Evolutionary conservation across 345 rosid genomes (phyloP), one percentile per base, ranked within the genome.

Genomic region (Eucalyptus sp.): DNA sequence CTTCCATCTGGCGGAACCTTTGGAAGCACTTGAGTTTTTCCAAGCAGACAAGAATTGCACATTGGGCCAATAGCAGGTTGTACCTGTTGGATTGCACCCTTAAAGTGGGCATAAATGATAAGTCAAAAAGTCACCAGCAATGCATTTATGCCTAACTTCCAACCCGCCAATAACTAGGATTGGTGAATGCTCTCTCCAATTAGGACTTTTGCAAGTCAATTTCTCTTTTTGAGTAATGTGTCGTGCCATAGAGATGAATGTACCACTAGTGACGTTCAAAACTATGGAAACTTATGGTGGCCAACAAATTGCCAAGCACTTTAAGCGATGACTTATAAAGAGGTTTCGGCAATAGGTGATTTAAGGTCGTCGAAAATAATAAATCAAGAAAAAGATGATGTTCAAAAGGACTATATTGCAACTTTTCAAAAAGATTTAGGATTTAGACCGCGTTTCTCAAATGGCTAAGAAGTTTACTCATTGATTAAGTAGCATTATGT

Each of bases 391-490:
- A 25, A 58, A 25, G 11, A 22, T 11, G n/a, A 58, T 58, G 13
- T 22, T 56, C 5, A 2, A 58, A 25, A 24, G 12, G 66, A 58
- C 6, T 50, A 13, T 50, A 4, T 50, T 13, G 51, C 51, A 50
- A 50, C 51, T 50, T 46, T 13, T 50, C 51, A 13, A 50, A 13
- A 13, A 50, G 5, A 13, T 50, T 50, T 4, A 50, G 5, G 51
- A 50, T 4, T 50, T 50, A 13, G 6, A 13, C 51, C 16, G 1
- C 0, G 16, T 50, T 50, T 13, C 51, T 5, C 6, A 1, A 50
- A 50, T 50, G 6, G 15, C 50, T 4, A 50, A 50, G 51, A 50
- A 50, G 51, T 50, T 50, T 50, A 50, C 16, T 50, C 50, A 13
- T 13, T 50, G 16, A 50, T 50, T 13, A 5, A 50, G 6, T 13